phyloP scores from a whole-genome alignment of 192 early-diverging fungal species.

The Haplosporangium gracile region DNA sequence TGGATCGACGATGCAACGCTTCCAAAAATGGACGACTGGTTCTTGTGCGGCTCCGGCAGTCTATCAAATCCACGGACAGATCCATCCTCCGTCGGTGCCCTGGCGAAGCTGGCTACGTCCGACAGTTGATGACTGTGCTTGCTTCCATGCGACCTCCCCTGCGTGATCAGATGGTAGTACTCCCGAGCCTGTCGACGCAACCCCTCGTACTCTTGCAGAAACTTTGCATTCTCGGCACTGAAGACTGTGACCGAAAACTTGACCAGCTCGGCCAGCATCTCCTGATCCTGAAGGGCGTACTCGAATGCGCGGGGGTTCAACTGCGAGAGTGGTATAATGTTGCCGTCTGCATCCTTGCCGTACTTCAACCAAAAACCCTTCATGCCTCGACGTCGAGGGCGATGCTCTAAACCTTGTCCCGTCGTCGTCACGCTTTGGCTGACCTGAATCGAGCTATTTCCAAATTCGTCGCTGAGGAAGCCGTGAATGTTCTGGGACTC shows the following conservation, averaged over 20 bases:
- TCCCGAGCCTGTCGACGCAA: constrained; percentile 43
- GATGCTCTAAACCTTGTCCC: not conserved
- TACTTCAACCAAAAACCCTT: constrained; percentile 50
- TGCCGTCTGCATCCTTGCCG: constrained; percentile 38
- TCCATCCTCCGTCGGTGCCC: not conserved
- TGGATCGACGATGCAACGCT: constrained; percentile 29
- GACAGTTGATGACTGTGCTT: not conserved
- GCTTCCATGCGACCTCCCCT: not conserved
- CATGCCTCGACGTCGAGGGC: constrained; percentile 22
- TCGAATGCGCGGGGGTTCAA: constrained; percentile 53
- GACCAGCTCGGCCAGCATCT: constrained; percentile 36
- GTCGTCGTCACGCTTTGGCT: not conserved
- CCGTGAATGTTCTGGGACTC: not conserved
- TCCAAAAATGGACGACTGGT: constrained; percentile 2
- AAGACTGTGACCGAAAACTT: constrained; percentile 51
- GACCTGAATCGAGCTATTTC: not conserved
- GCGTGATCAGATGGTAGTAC: constrained; percentile 26
- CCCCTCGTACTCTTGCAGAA: constrained; percentile 53
- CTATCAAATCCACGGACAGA: not conserved
- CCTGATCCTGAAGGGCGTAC: constrained; percentile 41
- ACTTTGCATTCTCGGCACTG: constrained; percentile 47
- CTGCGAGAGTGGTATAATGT: constrained; percentile 32
- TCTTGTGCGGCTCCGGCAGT: not conserved
- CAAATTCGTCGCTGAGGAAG: not conserved
- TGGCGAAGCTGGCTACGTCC: not conserved